Percentiles rank a stretch among this genome's conserved stretches.
phyloP scores from a whole-genome alignment of 1,284 basidiomycete species.

The Fomitopsis pinicola region DNA sequence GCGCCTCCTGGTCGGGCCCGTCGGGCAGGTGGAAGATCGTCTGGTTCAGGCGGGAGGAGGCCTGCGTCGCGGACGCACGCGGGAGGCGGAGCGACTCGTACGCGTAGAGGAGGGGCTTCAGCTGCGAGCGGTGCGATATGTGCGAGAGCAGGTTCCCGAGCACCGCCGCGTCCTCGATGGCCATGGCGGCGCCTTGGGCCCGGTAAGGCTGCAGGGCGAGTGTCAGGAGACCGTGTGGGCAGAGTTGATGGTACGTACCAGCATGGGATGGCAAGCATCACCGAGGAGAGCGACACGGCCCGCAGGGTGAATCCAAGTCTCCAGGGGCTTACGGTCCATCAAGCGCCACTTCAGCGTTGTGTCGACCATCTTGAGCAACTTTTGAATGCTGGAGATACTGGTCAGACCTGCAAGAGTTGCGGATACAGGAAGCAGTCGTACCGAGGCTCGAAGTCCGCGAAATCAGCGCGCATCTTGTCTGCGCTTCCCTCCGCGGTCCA shows the following conservation, averaged over 20 bases:
- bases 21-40: constrained; percentile 51
- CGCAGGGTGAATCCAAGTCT: constrained; percentile 36
- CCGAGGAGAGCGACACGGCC: constrained; percentile 37
- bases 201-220: constrained; percentile 48
- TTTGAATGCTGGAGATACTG: constrained; percentile 26
- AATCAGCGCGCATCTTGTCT: constrained; percentile 41
- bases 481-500: constrained; percentile 42
- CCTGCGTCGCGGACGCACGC: constrained; percentile 46
- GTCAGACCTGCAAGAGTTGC: neutral
- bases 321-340: constrained; percentile 37
- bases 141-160: constrained; percentile 55
- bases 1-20: constrained; percentile 45
- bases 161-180: constrained; percentile 63
- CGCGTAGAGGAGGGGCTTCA: constrained; percentile 43
- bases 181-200: constrained; percentile 67
- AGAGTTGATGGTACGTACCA: constrained; percentile 26
- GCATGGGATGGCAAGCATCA: constrained; percentile 57
- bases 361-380: constrained; percentile 34
- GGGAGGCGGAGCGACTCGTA: constrained; percentile 46
- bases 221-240: constrained; percentile 11
- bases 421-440: constrained; percentile 12
- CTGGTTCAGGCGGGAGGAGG: constrained; percentile 46
- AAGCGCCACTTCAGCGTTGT: constrained; percentile 43
- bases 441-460: constrained; percentile 42
- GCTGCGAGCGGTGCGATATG: constrained; percentile 36